These are phyloP conservation scores for Calonectria montana DNA, from an alignment of 2,329 filamentous ascomycete genomes.

Conservation along the genomic window DNA sequence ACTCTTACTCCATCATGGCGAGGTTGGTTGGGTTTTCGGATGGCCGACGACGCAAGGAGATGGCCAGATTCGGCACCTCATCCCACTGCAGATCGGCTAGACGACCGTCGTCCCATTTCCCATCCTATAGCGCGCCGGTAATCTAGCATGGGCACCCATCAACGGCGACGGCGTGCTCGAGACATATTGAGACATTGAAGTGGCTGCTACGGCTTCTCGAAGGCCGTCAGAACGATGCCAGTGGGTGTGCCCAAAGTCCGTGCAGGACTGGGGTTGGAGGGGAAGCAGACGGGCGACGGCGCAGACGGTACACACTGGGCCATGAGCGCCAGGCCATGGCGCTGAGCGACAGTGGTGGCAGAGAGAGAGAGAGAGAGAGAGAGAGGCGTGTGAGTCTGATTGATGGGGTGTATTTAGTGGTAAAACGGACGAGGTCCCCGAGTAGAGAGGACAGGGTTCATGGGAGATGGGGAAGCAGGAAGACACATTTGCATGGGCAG, in stretches of 20 bases:
- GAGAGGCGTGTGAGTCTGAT: neutral
- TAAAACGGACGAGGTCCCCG: neutral
- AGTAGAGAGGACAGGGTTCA: conserved; percentile 1
- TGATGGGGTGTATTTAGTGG: neutral
- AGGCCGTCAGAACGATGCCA: conserved; percentile 40
- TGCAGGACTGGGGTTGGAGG: neutral
- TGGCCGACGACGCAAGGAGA: conserved; percentile 11
- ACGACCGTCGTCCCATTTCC: conserved; percentile 5
- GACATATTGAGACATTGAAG: conserved; percentile 9
- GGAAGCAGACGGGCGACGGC: conserved; percentile 24
- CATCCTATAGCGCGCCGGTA: neutral
- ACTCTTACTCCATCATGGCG: conserved; percentile 17
- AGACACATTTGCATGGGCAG: conserved; percentile 22
- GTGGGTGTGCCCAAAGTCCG: conserved; percentile 12
- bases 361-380: neutral
- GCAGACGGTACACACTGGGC: conserved; percentile 35
- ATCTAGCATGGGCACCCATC: neutral
- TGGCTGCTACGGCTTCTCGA: conserved; percentile 40
- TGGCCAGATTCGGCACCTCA: conserved; percentile 21
- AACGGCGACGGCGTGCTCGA: conserved; percentile 8
- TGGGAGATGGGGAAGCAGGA: conserved; percentile 8
- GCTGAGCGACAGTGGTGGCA: neutral
- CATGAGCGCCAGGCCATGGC: conserved; percentile 34
- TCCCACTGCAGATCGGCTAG: conserved; percentile 17
- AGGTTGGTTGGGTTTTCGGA: conserved; percentile 21